Percentiles rank a stretch among this genome's conserved stretches.
These are phyloP conservation scores for Onygena corvina DNA, from an alignment of 2,329 filamentous ascomycete species.

Conservation along the genomic window DNA sequence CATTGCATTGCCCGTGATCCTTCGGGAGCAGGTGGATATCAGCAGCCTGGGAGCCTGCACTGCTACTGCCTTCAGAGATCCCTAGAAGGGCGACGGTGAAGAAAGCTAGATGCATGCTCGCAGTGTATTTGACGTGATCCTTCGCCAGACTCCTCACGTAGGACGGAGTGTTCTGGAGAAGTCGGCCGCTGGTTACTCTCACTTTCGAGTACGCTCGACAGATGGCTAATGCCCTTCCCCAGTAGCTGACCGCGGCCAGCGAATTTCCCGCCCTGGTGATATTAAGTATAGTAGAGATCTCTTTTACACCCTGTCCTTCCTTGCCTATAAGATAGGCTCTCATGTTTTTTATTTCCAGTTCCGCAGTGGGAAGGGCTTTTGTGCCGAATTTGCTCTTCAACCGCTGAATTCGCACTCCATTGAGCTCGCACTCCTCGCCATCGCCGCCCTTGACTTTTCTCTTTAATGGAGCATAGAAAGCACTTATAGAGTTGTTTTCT, in stretches of 20 bases:
- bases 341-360: conserved; percentile 54
- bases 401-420: conserved; percentile 55
- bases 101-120: conserved; percentile 28
- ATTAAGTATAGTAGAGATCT: conserved; percentile 57
- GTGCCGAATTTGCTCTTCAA: conserved; percentile 65
- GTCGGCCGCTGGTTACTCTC: conserved; percentile 27
- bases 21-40: conserved; percentile 18
- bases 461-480: conserved; percentile 54
- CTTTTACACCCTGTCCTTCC: conserved; percentile 54
- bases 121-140: conserved; percentile 30
- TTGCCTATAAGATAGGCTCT: conserved; percentile 55
- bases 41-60: conserved; percentile 13
- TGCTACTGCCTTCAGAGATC: conserved; percentile 22
- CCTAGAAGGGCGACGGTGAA: conserved; percentile 28
- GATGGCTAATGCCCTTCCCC: conserved; percentile 32
- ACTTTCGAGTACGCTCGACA: conserved; percentile 32
- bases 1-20: conserved; percentile 15
- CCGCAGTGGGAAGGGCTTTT: conserved; percentile 56
- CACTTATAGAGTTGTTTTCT: conserved; percentile 40
- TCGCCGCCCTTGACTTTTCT: conserved; percentile 21
- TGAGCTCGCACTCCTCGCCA: conserved; percentile 37
- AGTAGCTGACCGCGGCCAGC: conserved; percentile 26
- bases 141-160: conserved; percentile 31
- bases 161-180: conserved; percentile 31
- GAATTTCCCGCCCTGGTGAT: conserved; percentile 44